Percentiles rank a stretch among this genome's conserved stretches.
phyloP scores from a whole-genome alignment of 169 alveolate species.

The Perkinsus marinus region DNA sequence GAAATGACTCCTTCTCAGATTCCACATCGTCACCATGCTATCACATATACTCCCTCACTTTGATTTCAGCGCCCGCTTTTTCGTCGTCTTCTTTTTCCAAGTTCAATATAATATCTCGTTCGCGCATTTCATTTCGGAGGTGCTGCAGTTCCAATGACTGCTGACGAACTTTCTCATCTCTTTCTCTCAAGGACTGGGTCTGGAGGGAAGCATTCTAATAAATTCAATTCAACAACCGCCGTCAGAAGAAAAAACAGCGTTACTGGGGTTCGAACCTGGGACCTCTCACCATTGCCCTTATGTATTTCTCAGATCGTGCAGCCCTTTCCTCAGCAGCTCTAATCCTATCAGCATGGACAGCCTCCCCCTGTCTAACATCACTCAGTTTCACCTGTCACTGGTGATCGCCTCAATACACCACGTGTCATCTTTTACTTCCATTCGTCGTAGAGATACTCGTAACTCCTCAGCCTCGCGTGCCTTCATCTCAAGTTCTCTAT shows the following conservation, averaged over 20 bases:
- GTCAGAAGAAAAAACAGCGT: too few species aligned
- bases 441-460: not conserved
- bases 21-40: too few species aligned
- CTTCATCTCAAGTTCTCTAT: not conserved
- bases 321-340: not conserved
- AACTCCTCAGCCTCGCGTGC: not conserved
- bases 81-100: too few species aligned
- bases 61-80: too few species aligned
- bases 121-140: not conserved
- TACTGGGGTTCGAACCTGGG: too few species aligned
- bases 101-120: not conserved
- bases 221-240: too few species aligned
- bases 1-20: too few species aligned
- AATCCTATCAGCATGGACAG: not conserved
- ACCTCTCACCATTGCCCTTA: not conserved
- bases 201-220: not conserved
- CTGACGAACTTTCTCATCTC: not conserved
- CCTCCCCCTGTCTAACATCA: not conserved
- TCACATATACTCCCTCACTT: too few species aligned
- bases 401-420: not conserved
- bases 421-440: not conserved
- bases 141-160: not conserved
- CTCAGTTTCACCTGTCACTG: not conserved
- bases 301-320: not conserved
- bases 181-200: not conserved